Base-by-base conservation (phyloP, 208 protist genomes). In the Wallacemonas sp. region DNA sequence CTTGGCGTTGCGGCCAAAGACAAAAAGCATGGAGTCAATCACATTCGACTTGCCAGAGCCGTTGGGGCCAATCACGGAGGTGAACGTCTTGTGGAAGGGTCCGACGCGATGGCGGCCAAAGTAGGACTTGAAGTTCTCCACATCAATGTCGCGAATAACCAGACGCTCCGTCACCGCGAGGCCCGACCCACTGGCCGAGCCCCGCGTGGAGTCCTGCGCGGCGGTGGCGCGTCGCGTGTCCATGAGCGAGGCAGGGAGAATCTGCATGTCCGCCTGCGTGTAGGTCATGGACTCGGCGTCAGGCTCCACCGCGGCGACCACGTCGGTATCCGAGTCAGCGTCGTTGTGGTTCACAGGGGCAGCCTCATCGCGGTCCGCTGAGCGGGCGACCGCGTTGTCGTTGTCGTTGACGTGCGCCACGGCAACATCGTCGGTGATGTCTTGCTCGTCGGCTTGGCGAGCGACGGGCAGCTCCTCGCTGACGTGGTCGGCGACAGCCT, bases 71-170 rank as follows among this genome's bases (percentile, higher is more conserved):
- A 99, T 98, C 28, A 99, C 94, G 12, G 97, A 93, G 25, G 98
- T 98, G 82, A 99, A 99, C 39, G 89, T 98, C 79, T 99, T 99
- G 88, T 99, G 98, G 77, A 99, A 99, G 0, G 99, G 98, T 4
- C 99, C 99, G 57, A 99, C 98, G 50, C 88, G 82, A 61, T 98
- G 91, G n/a, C 62, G 76, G 7, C 99, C 99, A 26, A 91, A 97
- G 86, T 99, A 99, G 2, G 98, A 99, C 82, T 99, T 99, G 92
- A 99, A 99, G 81, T 99, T 99, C 67, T 99, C 95, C 20, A 99
- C 79, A 5, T 98, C 94, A 68, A 99, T 98, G 57, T 99, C 94
- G 49, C 79, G 90, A 54, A 99, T 99, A 39, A 99, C 98, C 16
- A 99, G 81, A 25, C 88, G 86, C 3, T 50, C 48, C 31, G 31